Evolutionary conservation across 306 rosid genomes (phyloP), one percentile per base, ranked within the genome.

Genomic region (Quercus wislizeni): DNA sequence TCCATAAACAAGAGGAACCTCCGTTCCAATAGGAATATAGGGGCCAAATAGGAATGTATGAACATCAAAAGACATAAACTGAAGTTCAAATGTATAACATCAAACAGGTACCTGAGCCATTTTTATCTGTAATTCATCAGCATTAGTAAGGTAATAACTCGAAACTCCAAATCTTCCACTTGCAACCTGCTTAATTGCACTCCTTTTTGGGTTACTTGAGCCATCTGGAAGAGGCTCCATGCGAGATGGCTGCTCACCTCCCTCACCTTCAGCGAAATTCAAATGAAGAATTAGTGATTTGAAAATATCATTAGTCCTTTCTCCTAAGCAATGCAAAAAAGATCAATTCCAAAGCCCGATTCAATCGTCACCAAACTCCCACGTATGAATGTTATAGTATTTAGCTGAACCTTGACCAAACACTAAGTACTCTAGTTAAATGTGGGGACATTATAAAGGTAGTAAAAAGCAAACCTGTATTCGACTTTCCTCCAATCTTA

Each of bases 101-200:
- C 19, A 19, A 55, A 75, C 49, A 79, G 62, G 69, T 90, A 93
- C 99, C 99, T 96, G 99, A 83, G 99, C 99, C 99, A 96, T 96
- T 90, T 96, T 96, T 75, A 96, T 96, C 86, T 96, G 99, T 72
- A 96, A 80, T 84, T 96, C 99, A 61, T 93, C 97, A 35, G 99
- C 99, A 82, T 96, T 93, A 17, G 99, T 91, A 55, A 96, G 98
- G 84, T 96, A 96, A 79, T 93, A 96, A 89, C 96, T 96, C 43
- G 98, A 88, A 84, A 96, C 99, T 71, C 99, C 99, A 89, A 96
- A 96, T 85, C 99, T 96, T 31, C 98, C 99, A 88, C 99, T 96
- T 2, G 99, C 99, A 80, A 96, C 93, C 83, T 96, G 99, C 87
- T 96, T 96, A 73, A 96, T 96, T 77, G 97, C 87, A 82, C 99